A percentile compares a stretch with the other conserved stretches of the same genome.
These are phyloP conservation scores for Drosera capensis DNA, from an alignment of 148 eudicot species.

Conservation along the genomic window DNA sequence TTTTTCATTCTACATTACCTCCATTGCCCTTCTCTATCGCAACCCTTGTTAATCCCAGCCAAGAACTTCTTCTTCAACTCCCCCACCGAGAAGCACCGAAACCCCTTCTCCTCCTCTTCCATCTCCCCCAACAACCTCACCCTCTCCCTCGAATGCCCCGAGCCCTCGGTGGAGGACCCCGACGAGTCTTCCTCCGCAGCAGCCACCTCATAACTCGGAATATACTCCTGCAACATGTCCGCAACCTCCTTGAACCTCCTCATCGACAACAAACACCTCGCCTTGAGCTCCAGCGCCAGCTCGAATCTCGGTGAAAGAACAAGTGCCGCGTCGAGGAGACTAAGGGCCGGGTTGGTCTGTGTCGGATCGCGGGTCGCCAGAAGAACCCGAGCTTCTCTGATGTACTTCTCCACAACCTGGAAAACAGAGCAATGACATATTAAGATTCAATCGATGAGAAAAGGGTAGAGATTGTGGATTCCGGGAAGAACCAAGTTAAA, in stretches of 20 bases:
- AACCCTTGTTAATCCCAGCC: constrained; percentile 52
- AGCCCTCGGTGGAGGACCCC: no score
- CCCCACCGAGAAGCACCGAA: constrained; percentile 77
- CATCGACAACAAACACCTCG: constrained; percentile 49
- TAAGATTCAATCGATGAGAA: not conserved
- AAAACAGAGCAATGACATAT: not conserved
- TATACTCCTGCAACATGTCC: constrained; percentile 75
- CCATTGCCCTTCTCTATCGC: constrained; percentile 85
- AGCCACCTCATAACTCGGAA: constrained; percentile 63
- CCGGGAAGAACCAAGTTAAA: not conserved
- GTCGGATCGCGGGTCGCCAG: constrained; percentile 44
- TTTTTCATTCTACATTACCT: constrained; percentile 32
- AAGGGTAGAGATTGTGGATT: not conserved
- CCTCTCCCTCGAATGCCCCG: no score
- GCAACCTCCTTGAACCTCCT: constrained; percentile 78
- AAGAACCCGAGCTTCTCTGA: constrained; percentile 46
- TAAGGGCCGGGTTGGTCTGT: constrained; percentile 50
- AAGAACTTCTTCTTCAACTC: constrained; percentile 79
- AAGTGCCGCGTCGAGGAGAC: constrained; percentile 56
- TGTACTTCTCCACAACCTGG: constrained; percentile 71
- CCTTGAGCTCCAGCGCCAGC: constrained; percentile 56
- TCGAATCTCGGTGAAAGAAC: constrained; percentile 50
- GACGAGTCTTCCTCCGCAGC: constrained; percentile 27
- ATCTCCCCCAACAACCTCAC: no score
- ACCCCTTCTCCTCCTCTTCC: no score